These are phyloP conservation scores for Plasmopara halstedii DNA, from an alignment of 352 stramenopile genomes.

Conservation along the genomic window DNA sequence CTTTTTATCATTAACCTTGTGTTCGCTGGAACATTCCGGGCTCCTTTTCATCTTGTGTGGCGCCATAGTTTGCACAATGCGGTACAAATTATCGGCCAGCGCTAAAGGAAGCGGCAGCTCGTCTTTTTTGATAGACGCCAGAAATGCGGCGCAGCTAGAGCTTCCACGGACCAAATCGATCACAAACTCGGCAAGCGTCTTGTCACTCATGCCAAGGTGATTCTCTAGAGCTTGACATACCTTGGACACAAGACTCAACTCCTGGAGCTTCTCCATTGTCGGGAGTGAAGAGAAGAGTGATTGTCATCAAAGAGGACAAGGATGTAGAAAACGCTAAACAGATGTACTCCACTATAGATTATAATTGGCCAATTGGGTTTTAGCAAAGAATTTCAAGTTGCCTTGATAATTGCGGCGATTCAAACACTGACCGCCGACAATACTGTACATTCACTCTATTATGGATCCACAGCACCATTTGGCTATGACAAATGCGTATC, in stretches of 20 bases:
- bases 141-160: conserved; percentile 50
- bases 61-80: conserved; percentile 78
- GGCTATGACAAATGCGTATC: conserved; percentile 6
- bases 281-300: background rate
- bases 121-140: conserved; percentile 49
- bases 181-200: conserved; percentile 95
- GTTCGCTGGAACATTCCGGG: background rate
- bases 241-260: conserved; percentile 85
- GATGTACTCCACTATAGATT: background rate
- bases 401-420: conserved; percentile 24
- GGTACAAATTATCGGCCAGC: conserved; percentile 69
- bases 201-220: conserved; percentile 92
- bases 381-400: conserved; percentile 29
- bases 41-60: conserved; percentile 34
- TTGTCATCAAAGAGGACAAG: background rate
- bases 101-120: conserved; percentile 52
- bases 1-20: conserved; percentile 14
- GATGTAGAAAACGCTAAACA: background rate
- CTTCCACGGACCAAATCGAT: conserved; percentile 85
- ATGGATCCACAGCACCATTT: conserved; percentile 24
- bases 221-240: conserved; percentile 86
- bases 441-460: background rate
- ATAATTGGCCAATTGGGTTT: conserved; percentile 4
- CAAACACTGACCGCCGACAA: conserved; percentile 1
- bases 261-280: conserved; percentile 82